Evolutionary conservation across 257 asterid species (phyloP), one percentile per base, ranked within the genome.

Genomic region (Petrea volubilis): DNA sequence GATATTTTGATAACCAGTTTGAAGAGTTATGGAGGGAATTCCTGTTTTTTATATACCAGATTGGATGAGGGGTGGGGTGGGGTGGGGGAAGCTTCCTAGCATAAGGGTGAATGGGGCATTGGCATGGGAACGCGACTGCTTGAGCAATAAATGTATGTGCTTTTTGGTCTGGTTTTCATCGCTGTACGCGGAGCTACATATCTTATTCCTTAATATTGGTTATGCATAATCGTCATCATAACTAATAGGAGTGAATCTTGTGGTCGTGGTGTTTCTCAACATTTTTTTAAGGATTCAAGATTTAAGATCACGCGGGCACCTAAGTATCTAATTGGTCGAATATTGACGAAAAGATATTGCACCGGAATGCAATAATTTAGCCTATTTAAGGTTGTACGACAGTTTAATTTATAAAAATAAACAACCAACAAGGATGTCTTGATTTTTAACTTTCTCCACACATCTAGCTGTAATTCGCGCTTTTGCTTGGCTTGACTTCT

Each of bases 11-110:
- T 10, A 13, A 21, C 2, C 40, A 31, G 75, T 17, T 59, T 53
- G 10, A 14, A 18, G 71, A 44, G 69, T 20, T 36, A 38, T 21
- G 76, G 69, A 51, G 82, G 70, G 80, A 77, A 53, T 60, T 73
- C 63, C 75, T 79, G 33, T 31, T 50, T 74, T 75, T 73, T n/a
- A n/a, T 38, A 38, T 38, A 38, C 43, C 9, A 38, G 43, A 7
- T 38, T 38, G 43, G 11, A 68, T 78, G 69, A 4, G 31, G 40
- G 7, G 69, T 21, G 65, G 29, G 7, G 17, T 29, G 13, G 62
- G 28, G 21, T 1, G 4, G 49, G 38, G 69, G 88, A 87, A 80
- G 84, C 38, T 87, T 87, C 93, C 47, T 44, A 25, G 88, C 15
- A 51, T 5, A 47, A 38, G 75, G 77, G 56, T 67, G 40, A 64